Evolutionary conservation across 495 filamentous ascomycete genomes (phyloP), one percentile per base, ranked within the genome.

Genomic region (Aspergillus ostianus): DNA sequence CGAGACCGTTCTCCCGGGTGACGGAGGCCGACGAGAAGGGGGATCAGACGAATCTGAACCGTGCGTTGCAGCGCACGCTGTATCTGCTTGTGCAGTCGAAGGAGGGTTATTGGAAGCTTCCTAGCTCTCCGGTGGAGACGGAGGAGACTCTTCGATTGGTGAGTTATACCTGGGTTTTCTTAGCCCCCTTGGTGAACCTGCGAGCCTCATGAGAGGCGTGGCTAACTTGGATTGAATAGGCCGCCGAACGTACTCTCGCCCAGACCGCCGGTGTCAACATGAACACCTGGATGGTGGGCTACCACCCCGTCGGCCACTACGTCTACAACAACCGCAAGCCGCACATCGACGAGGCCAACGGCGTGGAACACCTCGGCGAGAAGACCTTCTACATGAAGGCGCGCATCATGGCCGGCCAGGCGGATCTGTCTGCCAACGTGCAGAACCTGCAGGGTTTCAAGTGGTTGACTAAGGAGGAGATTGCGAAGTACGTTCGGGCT

Each of bases 221-320:
- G 46, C 53, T 44, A 44, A 4, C 32, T 66, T 26, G 23, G 23
- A 30, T 27, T 63, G 12, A 6, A 21, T 65, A 98, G 95, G 89
- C 89, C 30, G 93, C 93, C 48, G 84, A 88, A 61, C 85, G 92
- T 51, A 84, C 89, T 59, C 81, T 98, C 6, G 72, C 82, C 48
- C 84, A 92, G 62, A 77, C 91, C 13, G 91, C 85, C 13, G 94
- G 94, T 59, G 73, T 89, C 29, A 97, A 99, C 81, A 98, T 99
- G 93, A 97, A 98, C 80, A 97, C 92, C 58, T 99, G 95, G 93
- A 83, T 98, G 65, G 90, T 98, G 59, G 94, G 93, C 59, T 90
- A 88, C 66, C 90, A 89, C 62, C 94, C 94, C 17, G 84, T 96
- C 51, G 93, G 92, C 10, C 91, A 97, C 75, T 72, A 89, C 70